Percentiles rank a stretch among this genome's conserved stretches.
Conservation (phyloP, 1,139 yeast genomes). For the Sugiyamaella xylanicola region DNA sequence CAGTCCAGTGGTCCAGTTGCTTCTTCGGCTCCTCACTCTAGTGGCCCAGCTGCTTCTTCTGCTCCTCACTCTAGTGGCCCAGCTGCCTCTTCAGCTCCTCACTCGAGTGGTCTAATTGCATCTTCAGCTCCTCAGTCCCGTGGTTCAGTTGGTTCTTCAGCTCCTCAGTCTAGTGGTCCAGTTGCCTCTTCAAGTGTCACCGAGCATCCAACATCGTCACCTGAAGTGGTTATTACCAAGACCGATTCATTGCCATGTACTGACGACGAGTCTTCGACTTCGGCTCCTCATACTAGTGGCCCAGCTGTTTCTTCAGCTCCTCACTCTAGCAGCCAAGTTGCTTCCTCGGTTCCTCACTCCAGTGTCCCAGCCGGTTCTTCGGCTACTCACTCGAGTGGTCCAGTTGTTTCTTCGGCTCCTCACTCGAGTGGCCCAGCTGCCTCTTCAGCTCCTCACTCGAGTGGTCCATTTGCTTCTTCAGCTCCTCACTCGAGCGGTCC, state of each 20-base stretch:
- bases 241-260: neutral
- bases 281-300: neutral
- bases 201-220: too few relatives aligned
- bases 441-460: too few relatives aligned
- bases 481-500: too few relatives aligned
- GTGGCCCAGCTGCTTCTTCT: neutral
- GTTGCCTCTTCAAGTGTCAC: too few relatives aligned
- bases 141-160: slow-evolving; percentile 18
- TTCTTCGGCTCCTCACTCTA: too few relatives aligned
- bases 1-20: neutral
- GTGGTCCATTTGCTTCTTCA: too few relatives aligned
- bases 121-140: slow-evolving; percentile 12
- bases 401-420: slow-evolving; percentile 14
- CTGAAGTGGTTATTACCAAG: neutral
- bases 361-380: too few relatives aligned
- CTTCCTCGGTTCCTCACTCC: too few relatives aligned
- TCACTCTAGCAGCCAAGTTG: too few relatives aligned
- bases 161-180: too few relatives aligned
- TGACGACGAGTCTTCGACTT: neutral
- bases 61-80: neutral
- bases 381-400: neutral
- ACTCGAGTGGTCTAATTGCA: neutral
- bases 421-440: too few relatives aligned
- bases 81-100: neutral
- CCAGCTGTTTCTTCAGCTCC: too few relatives aligned